Conservation (phyloP, 73 alveolate genomes). For the Paramecium pentaurelia region DNA sequence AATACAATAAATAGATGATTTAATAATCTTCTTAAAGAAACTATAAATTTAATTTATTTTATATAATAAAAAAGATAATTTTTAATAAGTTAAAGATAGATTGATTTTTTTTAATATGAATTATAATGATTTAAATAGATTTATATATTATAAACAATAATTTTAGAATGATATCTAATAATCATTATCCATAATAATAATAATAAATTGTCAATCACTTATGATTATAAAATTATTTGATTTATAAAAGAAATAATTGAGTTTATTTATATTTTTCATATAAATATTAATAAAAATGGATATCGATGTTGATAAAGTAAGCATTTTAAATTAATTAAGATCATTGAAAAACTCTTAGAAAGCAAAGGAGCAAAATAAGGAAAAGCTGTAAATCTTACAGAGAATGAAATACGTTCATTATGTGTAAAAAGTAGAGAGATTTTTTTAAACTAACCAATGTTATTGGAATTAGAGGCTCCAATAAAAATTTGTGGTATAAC, state of each 20-base stretch:
- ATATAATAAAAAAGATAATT: too few species aligned
- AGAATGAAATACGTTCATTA: conserved; percentile 49
- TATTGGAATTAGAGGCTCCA: conserved; percentile 57
- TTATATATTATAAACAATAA: background rate
- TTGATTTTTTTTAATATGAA: too few species aligned
- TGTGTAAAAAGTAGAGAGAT: conserved; percentile 58
- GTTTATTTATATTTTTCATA: background rate
- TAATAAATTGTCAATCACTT: background rate
- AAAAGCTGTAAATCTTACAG: conserved; percentile 54
- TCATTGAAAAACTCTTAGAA: conserved; percentile 35
- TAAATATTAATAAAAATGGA: conserved; percentile 11
- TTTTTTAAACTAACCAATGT: conserved; percentile 54
- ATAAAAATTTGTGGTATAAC: conserved; percentile 75
- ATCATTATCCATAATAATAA: background rate
- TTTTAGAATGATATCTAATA: background rate
- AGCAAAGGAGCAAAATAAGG: conserved; percentile 47
- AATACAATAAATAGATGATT: too few species aligned
- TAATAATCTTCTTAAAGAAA: too few species aligned
- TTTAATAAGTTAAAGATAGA: too few species aligned
- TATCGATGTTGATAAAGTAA: conserved; percentile 37
- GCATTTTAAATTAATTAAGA: background rate
- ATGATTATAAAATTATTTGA: background rate
- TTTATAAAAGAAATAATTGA: background rate
- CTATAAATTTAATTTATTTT: too few species aligned
- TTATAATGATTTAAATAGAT: background rate